Evolutionary conservation across 306 rosid species (phyloP), one percentile per base, ranked within the genome.

Genomic region (Prinsepia uniflora): DNA sequence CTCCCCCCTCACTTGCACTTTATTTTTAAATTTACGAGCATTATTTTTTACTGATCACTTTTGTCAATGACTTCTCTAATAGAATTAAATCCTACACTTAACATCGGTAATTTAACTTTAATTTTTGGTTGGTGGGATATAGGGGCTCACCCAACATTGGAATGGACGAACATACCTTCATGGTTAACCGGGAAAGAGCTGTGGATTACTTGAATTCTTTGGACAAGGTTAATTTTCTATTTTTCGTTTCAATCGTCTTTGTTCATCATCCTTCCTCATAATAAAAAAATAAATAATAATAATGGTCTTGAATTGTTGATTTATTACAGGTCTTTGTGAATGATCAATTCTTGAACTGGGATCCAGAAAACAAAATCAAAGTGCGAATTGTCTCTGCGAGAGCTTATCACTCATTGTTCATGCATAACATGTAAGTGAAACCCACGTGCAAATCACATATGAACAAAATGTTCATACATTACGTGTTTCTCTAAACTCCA

Each of bases 81-180:
- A 24, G 30, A 24, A 24, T 0, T 24, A 24, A 2, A 24, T 2
- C 30, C 30, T 24, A 2, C 4, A 30, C 36, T 30, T 30, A 2
- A 30, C 36, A 30, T 30, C 36, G 36, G 3, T 30, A 30, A 30
- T 30, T 30, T 30, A 30, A 30, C 3, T 30, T 10, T 50, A 42
- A 0, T 56, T 72, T 12, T 5, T 49, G 36, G 46, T 5, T 43
- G 46, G 46, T 43, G 46, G 1, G 0, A 43, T 11, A 8, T 73
- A 91, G 97, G 90, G 97, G 97, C 46, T 91, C 97, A 63, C 96
- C 97, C 8, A 91, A 91, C 76, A 89, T 92, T 46, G 94, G 87
- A 79, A 92, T 92, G 97, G 97, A 92, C 63, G 90, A 83, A 80
- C 83, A 92, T 4, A 81, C 85, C 10, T 92, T 92, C 81, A 22